Evolutionary conservation across 2,329 filamentous ascomycete genomes (phyloP).

Genomic region (Thermoascus crustaceus): DNA sequence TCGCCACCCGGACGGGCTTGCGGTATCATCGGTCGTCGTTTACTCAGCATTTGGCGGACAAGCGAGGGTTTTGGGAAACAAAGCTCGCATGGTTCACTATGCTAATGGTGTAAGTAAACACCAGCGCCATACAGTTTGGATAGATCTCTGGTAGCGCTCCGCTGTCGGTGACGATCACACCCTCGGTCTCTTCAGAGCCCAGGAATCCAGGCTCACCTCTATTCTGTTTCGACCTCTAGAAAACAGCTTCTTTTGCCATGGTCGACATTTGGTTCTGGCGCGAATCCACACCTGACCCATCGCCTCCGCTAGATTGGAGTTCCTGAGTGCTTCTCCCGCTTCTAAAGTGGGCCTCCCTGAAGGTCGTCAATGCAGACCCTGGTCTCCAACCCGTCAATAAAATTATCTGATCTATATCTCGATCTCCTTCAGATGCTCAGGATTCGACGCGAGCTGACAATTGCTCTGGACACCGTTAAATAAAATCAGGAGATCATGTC

Average conservation of each 20-base stretch:
- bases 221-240: constrained; percentile 1
- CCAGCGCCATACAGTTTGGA: not conserved
- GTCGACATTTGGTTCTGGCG: not conserved
- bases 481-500: not conserved
- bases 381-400: not conserved
- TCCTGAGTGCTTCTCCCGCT: constrained; percentile 11
- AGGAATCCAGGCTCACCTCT: not conserved
- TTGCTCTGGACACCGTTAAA: not conserved
- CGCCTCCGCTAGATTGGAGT: constrained; percentile 6
- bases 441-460: not conserved
- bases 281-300: constrained; percentile 4
- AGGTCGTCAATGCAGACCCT: constrained; percentile 1
- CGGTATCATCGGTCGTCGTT: not conserved
- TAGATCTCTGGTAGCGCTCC: constrained; percentile 1
- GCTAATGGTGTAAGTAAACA: not conserved
- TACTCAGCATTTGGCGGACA: not conserved
- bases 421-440: not conserved
- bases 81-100: not conserved
- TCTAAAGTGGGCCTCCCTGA: constrained; percentile 8
- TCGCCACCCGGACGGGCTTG: not conserved
- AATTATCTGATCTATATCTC: not conserved
- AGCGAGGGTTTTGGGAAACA: not conserved
- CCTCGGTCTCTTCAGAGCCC: not conserved
- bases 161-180: not conserved
- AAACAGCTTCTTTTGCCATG: not conserved